These are phyloP conservation scores for Aspergillus incahuasiensis DNA, from an alignment of 495 filamentous ascomycete genomes.

Conservation along the genomic window DNA sequence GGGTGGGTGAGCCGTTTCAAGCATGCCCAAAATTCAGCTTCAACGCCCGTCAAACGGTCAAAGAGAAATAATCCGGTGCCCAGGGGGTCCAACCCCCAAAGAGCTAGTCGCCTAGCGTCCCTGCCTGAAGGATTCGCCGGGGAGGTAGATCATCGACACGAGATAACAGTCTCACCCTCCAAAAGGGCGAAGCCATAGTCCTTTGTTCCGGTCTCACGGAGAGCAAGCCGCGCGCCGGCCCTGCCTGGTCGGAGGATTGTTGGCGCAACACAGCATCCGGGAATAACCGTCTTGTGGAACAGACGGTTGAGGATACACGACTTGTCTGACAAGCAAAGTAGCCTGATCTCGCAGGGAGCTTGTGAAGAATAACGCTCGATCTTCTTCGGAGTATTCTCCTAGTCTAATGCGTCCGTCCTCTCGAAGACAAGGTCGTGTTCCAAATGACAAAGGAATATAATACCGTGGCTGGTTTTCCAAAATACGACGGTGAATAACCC, in stretches of 20 bases:
- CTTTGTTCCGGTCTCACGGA: neutral
- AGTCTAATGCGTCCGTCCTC: neutral
- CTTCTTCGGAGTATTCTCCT: slow-evolving; percentile 2
- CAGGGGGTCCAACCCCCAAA: neutral
- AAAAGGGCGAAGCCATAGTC: neutral
- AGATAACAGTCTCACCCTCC: neutral
- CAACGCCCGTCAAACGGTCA: neutral
- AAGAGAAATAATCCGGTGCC: too few relatives aligned
- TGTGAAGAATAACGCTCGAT: neutral
- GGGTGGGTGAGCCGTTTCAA: neutral
- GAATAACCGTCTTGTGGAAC: slow-evolving; percentile 26
- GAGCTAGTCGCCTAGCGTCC: neutral
- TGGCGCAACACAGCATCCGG: slow-evolving; percentile 22
- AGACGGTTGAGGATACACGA: slow-evolving; percentile 20
- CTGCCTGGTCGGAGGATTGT: slow-evolving; percentile 23
- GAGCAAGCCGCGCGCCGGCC: slow-evolving; percentile 9
- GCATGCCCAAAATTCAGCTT: neutral
- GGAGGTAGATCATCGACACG: neutral
- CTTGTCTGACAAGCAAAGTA: slow-evolving; percentile 15
- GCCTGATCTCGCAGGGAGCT: slow-evolving; percentile 2
- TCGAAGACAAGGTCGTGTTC: neutral
- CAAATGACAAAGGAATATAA: neutral
- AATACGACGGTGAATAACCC: neutral
- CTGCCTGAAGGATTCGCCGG: neutral
- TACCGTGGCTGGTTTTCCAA: neutral